phyloP scores from a whole-genome alignment of 441 rosid species.

The Gossypium lobatum region DNA sequence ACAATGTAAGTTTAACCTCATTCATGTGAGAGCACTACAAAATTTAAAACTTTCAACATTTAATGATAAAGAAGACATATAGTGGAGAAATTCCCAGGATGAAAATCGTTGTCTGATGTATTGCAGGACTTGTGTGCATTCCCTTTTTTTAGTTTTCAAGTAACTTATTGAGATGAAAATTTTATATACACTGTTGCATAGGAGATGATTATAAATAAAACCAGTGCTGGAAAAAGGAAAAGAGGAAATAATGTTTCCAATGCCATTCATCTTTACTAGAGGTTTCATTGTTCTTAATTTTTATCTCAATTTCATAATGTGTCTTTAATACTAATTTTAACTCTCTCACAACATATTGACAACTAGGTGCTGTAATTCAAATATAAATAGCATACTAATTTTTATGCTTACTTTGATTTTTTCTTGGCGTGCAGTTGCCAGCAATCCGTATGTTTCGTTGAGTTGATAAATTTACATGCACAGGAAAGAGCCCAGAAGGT shows the following conservation, averaged over 20 bases:
- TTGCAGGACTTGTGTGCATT: not conserved
- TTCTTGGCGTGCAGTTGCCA: constrained; percentile 7
- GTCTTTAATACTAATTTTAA: not conserved
- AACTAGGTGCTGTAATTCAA: not conserved
- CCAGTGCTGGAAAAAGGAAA: not conserved
- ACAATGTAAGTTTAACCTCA: constrained; percentile 10
- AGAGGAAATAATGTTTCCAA: not conserved
- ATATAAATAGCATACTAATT: not conserved
- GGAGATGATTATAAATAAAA: not conserved
- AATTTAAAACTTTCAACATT: not conserved
- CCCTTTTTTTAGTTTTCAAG: not conserved
- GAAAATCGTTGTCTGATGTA: not conserved
- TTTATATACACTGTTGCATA: not conserved
- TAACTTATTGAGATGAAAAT: not conserved
- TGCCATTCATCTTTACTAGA: not conserved
- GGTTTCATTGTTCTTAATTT: not conserved
- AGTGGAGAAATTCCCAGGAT: not conserved
- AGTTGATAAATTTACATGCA: not conserved
- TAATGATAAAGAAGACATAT: not conserved
- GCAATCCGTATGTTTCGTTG: not conserved
- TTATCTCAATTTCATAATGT: not conserved
- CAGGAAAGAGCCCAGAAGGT: constrained; percentile 19
- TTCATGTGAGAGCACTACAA: constrained; percentile 5
- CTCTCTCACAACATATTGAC: not conserved
- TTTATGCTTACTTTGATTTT: constrained; percentile 25